These are phyloP conservation scores for Hortaea werneckii DNA, from an alignment of 2,329 filamentous ascomycete genomes.

Conservation along the genomic window DNA sequence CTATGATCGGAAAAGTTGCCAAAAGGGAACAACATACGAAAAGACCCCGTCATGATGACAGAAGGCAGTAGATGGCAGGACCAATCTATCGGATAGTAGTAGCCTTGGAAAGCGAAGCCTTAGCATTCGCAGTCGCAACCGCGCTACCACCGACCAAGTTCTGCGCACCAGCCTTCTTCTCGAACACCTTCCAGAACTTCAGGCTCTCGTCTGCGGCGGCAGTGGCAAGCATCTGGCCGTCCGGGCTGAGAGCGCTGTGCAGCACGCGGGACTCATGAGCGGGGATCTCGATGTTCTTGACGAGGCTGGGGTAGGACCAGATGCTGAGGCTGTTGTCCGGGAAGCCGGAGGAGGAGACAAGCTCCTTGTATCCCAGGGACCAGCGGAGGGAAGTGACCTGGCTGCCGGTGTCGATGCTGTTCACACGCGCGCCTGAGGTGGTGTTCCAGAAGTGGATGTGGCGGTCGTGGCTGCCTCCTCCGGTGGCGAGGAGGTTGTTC, in stretches of 20 bases:
- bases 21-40: too few relatives aligned
- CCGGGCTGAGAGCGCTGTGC: conserved; percentile 92
- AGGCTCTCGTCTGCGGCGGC: conserved; percentile 92
- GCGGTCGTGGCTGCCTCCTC: conserved; percentile 89
- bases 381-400: conserved; percentile 94
- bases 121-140: conserved; percentile 54
- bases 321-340: conserved; percentile 99
- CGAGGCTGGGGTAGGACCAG: conserved; percentile 96
- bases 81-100: conserved; percentile 51
- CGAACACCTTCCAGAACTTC: conserved; percentile 99
- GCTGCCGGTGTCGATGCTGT: conserved; percentile 97
- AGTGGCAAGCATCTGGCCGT: conserved; percentile 95
- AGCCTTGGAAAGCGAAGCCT: conserved; percentile 74
- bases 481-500: conserved; percentile 90
- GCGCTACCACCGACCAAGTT: conserved; percentile 50
- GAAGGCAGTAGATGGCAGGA: too few relatives aligned
- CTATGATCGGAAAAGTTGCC: too few relatives aligned
- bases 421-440: conserved; percentile 90
- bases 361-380: conserved; percentile 96
- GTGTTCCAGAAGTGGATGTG: conserved; percentile 99
- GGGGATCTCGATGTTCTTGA: conserved; percentile 95
- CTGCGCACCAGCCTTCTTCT: conserved; percentile 82
- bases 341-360: conserved; percentile 94
- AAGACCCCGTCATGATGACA: too few relatives aligned
- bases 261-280: conserved; percentile 94